phyloP scores from a whole-genome alignment of 129 eudicot species.

The Helianthus tuberosus region DNA sequence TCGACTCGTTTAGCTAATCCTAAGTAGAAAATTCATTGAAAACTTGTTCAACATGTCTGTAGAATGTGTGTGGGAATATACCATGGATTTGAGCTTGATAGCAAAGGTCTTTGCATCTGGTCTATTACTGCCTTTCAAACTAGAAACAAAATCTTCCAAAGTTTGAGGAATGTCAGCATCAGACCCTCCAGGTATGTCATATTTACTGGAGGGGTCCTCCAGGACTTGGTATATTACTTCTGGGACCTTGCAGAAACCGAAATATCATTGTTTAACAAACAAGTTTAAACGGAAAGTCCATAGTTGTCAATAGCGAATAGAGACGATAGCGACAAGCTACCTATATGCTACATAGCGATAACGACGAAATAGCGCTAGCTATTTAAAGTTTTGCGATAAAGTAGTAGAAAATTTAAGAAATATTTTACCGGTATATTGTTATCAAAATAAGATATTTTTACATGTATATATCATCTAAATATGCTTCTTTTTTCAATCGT shows the following conservation, averaged over 20 bases:
- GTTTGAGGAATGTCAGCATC: slow-evolving; percentile 65
- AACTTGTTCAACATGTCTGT: background rate
- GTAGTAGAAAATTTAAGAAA: too few relatives aligned
- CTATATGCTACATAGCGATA: too few relatives aligned
- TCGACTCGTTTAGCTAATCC: background rate
- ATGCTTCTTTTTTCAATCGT: too few relatives aligned
- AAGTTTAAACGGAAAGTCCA: background rate
- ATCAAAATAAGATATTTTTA: too few relatives aligned
- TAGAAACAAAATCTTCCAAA: slow-evolving; percentile 72
- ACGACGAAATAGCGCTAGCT: too few relatives aligned
- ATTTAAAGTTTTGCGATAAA: too few relatives aligned
- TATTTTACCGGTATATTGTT: too few relatives aligned
- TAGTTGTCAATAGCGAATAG: too few relatives aligned
- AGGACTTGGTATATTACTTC: slow-evolving; percentile 86
- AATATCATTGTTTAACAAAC: slow-evolving; percentile 5
- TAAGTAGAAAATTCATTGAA: background rate
- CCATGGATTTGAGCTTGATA: slow-evolving; percentile 85
- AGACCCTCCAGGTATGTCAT: slow-evolving; percentile 47
- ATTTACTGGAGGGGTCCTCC: slow-evolving; percentile 54
- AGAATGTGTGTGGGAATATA: slow-evolving; percentile 19
- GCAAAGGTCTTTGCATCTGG: slow-evolving; percentile 90
- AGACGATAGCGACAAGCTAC: too few relatives aligned
- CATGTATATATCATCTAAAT: too few relatives aligned
- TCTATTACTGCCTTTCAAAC: slow-evolving; percentile 50
- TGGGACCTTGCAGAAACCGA: slow-evolving; percentile 59